Base-by-base conservation (phyloP, 208 protist genomes). In the Acanthamoeba culbertsoni region DNA sequence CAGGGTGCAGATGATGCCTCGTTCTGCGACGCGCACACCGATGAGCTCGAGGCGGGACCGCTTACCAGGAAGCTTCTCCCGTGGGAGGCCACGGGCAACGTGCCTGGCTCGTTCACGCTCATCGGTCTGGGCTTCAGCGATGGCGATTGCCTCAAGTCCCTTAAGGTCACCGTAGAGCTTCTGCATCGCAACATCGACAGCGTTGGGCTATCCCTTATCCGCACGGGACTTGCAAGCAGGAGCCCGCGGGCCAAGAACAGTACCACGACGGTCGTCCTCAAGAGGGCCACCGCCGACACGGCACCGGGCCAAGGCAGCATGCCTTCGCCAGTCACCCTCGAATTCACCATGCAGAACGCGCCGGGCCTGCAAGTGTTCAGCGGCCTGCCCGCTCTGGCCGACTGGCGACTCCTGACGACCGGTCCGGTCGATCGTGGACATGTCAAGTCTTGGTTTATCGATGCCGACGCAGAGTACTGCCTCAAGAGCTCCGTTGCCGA, bases 21-120 rank as follows among this genome's bases (percentile, higher is more conserved):
- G 5, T 86, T 86, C 33, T 86, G 75, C 75, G 75, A 86, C 48
- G 4, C 12, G 20, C 75, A 86, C 75, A 86, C 75, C 18, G 75
- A 86, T 26, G 35, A 57, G 48, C 75, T 86, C 75, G 33, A 75
- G 3, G 5, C 26, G 3, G 63, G 63, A 16, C 6, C 63, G 28
- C 28, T 37, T 6, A 23, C 63, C 10, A 4, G 43, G 37, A 4
- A 23, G 16, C 8, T 75, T n/a, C 6, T 28, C 14, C 63, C 63
- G 3, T 75, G 63, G 63, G 23, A 75, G 23, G 16, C 14, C 28
- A 5, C 43, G 28, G 63, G 63, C 63, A 75, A 75, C 63, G 63
- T 75, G 63, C 63, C 63, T 23, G 8, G 16, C 63, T 43, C 3
- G 6, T 75, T 75, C 37, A 4, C 8, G 26, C 8, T 75, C 26